A percentile compares a stretch with the other conserved stretches of the same genome.
These are phyloP conservation scores for Wickerhamomyces mucosus DNA, from an alignment of 805 yeast species.

Conservation along the genomic window DNA sequence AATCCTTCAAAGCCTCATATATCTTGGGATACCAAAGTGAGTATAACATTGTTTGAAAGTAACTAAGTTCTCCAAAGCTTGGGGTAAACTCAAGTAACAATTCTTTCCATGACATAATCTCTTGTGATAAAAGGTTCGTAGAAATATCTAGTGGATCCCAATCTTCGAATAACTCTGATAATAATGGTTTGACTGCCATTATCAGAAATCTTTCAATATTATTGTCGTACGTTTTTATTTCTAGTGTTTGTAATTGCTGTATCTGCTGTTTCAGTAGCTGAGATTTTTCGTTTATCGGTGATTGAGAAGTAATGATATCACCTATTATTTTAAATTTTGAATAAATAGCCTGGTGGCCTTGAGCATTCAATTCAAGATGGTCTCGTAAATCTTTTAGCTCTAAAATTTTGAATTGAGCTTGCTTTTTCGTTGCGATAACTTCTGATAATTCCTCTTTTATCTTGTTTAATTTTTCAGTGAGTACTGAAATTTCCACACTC, in stretches of 20 bases:
- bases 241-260: not conserved
- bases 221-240: constrained; percentile 2
- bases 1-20: constrained; percentile 20
- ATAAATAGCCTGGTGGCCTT: too few species aligned
- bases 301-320: not conserved
- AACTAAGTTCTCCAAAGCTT: constrained; percentile 10
- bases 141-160: constrained; percentile 32
- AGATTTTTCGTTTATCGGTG: not conserved
- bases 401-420: not conserved
- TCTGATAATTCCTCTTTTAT: constrained; percentile 10
- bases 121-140: constrained; percentile 20
- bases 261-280: not conserved
- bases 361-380: not conserved
- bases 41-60: constrained; percentile 28
- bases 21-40: constrained; percentile 28
- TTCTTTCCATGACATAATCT: constrained; percentile 21
- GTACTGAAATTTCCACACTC: constrained; percentile 9
- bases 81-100: constrained; percentile 6
- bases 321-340: too few species aligned
- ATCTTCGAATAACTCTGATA: constrained; percentile 11
- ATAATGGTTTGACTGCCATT: constrained; percentile 16
- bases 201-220: constrained; percentile 10
- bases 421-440: constrained; percentile 5
- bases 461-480: constrained; percentile 9
- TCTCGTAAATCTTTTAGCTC: not conserved